A percentile compares a stretch with the other conserved stretches of the same genome.
These are phyloP conservation scores for Fraxinus cuspidata DNA, from an alignment of 257 asterid genomes.

Conservation along the genomic window DNA sequence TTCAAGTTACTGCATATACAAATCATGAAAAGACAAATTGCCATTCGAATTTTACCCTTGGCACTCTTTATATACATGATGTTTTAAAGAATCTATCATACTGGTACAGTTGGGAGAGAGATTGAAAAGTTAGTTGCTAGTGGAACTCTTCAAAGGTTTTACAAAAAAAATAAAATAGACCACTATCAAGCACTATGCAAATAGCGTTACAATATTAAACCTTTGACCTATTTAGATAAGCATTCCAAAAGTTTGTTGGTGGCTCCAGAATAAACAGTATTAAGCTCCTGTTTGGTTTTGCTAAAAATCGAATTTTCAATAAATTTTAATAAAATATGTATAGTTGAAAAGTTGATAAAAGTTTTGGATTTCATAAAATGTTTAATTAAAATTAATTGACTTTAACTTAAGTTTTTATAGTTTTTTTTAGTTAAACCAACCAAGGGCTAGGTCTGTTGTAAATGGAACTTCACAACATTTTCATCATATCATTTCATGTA, in stretches of 20 bases:
- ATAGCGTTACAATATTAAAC: neutral
- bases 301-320: too few species aligned
- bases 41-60: neutral
- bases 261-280: slow-evolving; percentile 6
- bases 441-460: neutral
- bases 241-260: neutral
- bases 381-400: too few species aligned
- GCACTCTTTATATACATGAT: neutral
- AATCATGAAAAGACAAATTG: neutral
- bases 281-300: too few species aligned
- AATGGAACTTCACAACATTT: too few species aligned
- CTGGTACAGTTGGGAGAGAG: neutral
- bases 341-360: too few species aligned
- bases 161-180: neutral
- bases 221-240: neutral
- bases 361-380: too few species aligned
- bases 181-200: slow-evolving; percentile 6
- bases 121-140: slow-evolving; percentile 2
- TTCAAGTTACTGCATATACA: neutral
- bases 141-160: neutral
- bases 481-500: too few species aligned
- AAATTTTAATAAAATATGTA: too few species aligned
- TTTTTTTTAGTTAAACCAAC: too few species aligned
- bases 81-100: neutral
- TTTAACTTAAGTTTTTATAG: too few species aligned